Evolutionary conservation across 805 yeast genomes (phyloP).

Genomic region (Candida sphagnicola): DNA sequence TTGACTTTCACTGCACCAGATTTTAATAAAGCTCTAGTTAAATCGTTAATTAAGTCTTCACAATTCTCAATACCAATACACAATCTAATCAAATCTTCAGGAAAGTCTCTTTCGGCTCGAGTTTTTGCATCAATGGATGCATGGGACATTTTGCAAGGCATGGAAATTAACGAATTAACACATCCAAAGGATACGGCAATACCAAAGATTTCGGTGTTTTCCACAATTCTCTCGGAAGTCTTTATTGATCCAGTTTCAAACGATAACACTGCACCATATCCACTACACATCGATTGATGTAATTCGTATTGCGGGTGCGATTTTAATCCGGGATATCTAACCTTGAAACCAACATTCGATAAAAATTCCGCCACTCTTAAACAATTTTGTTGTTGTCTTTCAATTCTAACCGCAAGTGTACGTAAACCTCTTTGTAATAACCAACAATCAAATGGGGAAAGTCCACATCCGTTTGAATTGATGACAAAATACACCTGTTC

Average conservation of each 20-base stretch:
- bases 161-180: conserved; percentile 84
- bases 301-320: conserved; percentile 78
- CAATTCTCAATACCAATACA: conserved; percentile 89
- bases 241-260: conserved; percentile 80
- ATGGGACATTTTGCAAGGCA: conserved; percentile 96
- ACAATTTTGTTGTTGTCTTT: conserved; percentile 84
- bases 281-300: conserved; percentile 72
- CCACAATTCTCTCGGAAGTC: conserved; percentile 68
- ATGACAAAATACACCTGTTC: conserved; percentile 69
- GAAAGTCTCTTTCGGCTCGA: conserved; percentile 83
- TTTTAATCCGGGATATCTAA: conserved; percentile 81
- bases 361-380: conserved; percentile 71
- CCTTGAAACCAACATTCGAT: conserved; percentile 63
- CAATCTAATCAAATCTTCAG: conserved; percentile 85
- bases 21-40: conserved; percentile 62
- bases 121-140: conserved; percentile 91
- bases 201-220: conserved; percentile 71
- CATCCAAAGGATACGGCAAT: conserved; percentile 94
- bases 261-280: conserved; percentile 86
- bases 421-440: conserved; percentile 81
- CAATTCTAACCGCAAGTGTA: conserved; percentile 81
- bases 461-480: conserved; percentile 88
- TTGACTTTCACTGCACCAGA: conserved; percentile 55
- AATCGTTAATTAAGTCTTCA: conserved; percentile 78
- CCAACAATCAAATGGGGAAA: conserved; percentile 93